Percentiles rank a stretch among this genome's conserved stretches.
Evolutionary conservation across 2,329 filamentous ascomycete genomes (phyloP).

Genomic region (Aspergillus luchuensis): DNA sequence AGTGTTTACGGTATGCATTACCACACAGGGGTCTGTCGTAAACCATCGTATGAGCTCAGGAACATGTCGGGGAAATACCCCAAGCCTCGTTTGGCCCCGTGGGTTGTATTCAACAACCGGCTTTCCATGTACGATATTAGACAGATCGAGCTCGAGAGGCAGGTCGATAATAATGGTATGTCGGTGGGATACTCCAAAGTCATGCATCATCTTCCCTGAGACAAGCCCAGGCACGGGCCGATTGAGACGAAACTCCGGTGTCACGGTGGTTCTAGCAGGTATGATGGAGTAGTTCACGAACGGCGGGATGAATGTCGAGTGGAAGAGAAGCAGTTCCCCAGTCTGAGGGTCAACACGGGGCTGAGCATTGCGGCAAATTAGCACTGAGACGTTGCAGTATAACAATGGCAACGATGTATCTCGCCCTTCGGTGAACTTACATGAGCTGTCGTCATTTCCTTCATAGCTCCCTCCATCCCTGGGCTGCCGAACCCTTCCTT

Average conservation of each 20-base stretch:
- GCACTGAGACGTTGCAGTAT: not conserved
- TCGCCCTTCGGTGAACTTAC: constrained; percentile 2
- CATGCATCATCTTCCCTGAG: constrained; percentile 73
- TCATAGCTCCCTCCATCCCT: constrained; percentile 37
- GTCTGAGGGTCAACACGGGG: constrained; percentile 67
- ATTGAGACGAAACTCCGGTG: constrained; percentile 43
- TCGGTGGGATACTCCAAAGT: constrained; percentile 66
- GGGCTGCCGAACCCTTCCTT: constrained; percentile 5
- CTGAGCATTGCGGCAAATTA: constrained; percentile 30
- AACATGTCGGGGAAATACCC: constrained; percentile 64
- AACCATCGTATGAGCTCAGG: constrained; percentile 66
- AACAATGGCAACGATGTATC: not conserved
- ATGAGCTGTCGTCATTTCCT: constrained; percentile 20
- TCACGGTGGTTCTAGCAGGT: constrained; percentile 35
- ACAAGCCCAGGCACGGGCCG: constrained; percentile 61
- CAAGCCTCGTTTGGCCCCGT: constrained; percentile 61
- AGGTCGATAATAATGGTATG: constrained; percentile 71
- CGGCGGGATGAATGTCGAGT: constrained; percentile 65
- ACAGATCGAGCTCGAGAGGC: constrained; percentile 65
- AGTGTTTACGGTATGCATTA: constrained; percentile 72
- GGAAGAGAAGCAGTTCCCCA: constrained; percentile 68
- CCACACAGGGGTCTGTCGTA: constrained; percentile 66
- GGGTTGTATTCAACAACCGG: constrained; percentile 64
- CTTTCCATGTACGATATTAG: constrained; percentile 38
- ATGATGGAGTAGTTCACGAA: constrained; percentile 69